Evolutionary conservation across 257 asterid genomes (phyloP), one percentile per base, ranked within the genome.

Genomic region (Linaria vulgaris): DNA sequence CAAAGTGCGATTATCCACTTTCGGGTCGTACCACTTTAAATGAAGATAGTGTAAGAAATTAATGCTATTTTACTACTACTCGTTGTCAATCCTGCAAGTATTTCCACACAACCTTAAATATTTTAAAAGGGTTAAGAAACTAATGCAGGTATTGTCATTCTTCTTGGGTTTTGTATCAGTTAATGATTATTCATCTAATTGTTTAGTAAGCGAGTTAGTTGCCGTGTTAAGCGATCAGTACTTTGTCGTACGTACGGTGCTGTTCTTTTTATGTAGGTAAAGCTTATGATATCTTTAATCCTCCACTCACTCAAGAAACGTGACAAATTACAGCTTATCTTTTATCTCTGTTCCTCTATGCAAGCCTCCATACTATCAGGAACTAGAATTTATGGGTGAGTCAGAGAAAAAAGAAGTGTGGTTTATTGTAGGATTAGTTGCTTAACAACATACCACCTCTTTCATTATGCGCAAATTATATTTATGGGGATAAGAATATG

Each of bases 1-100:
- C 63, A 61, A 61, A 80, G 90, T 82, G 92, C 83, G 77, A 63
- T n/a, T 74, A 81, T 79, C 88, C 90, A 80, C 81, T 73, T 75
- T 61, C 71, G 57, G 64, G 43, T 75, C 23, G 12, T 59, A 34
- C 41, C 5, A 34, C 73, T 68, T 69, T 52, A 46, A 69, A 66
- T 71, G 63, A 75, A n/a, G 82, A 84, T 75, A 69, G 67, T 69
- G 70, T 76, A 72, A 79, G 74, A 73, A 61, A 69, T 25, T 50
- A 15, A 62, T 34, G 41, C 41, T 34, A 34, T 34, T 4, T 34
- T 34, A 2, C 6, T 8, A 34, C 41, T 34, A 34, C 41, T 34
- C 41, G n/a, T 34, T 3, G 1, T 34, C 41, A 34, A 7, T 3
- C n/a, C 9, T 34, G 9, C 10, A 34, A 34, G 41, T 34, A 34